phyloP scores from a whole-genome alignment of 2,329 filamentous ascomycete species.

The Aspergillus ustus region DNA sequence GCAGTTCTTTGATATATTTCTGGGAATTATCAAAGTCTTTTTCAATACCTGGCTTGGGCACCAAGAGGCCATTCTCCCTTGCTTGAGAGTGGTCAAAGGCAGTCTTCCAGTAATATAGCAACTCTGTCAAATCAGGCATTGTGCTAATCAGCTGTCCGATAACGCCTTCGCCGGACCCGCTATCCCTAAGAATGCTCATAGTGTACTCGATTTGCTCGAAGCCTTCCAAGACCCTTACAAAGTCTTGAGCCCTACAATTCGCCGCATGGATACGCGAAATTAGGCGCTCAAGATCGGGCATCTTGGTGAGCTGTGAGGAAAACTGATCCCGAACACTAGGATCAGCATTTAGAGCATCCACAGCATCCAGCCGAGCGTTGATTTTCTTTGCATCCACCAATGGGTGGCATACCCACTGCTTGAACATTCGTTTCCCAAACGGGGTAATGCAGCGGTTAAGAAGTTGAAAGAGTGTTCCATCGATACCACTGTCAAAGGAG shows the following conservation, averaged over 20 bases:
- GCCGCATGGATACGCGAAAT: constrained; percentile 94
- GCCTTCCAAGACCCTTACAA: constrained; percentile 89
- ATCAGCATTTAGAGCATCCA: constrained; percentile 89
- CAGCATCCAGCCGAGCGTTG: constrained; percentile 90
- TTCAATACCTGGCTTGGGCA: constrained; percentile 85
- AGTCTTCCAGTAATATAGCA: constrained; percentile 83
- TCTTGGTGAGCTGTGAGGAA: constrained; percentile 81
- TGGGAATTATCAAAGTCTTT: constrained; percentile 89
- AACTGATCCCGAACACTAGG: constrained; percentile 82
- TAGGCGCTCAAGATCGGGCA: constrained; percentile 91
- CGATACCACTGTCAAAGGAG: constrained; percentile 79
- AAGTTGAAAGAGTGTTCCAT: constrained; percentile 87
- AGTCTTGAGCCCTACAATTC: constrained; percentile 87
- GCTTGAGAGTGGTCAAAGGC: constrained; percentile 86
- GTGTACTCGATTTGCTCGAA: constrained; percentile 98
- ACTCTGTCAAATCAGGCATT: constrained; percentile 81
- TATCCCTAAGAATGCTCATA: constrained; percentile 75
- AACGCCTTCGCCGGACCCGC: constrained; percentile 77
- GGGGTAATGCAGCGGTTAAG: constrained; percentile 95
- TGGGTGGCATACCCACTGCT: constrained; percentile 97
- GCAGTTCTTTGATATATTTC: constrained; percentile 74
- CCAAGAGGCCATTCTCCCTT: constrained; percentile 76
- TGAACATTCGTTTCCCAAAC: constrained; percentile 93
- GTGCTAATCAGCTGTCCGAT: constrained; percentile 80
- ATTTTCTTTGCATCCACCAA: constrained; percentile 85